phyloP scores from a whole-genome alignment of 768 basidiomycete species.

The Lyophyllum semitale region DNA sequence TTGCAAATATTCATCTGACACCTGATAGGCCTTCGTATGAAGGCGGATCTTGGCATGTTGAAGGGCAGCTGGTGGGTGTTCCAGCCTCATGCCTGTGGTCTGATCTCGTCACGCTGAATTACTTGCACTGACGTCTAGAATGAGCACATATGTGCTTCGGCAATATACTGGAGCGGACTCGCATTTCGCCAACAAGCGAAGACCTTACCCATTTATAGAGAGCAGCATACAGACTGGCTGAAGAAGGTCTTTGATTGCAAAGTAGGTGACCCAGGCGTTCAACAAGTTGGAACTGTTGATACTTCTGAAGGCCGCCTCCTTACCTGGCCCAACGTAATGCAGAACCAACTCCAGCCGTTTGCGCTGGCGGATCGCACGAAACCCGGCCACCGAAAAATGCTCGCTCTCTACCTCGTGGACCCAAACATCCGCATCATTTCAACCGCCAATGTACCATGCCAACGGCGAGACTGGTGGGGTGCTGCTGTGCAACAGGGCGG shows the following conservation, averaged over 20 bases:
- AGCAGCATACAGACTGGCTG: slow-evolving; percentile 13
- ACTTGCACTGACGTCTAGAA: slow-evolving; percentile 7
- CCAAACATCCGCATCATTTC: no score
- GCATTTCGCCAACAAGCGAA: slow-evolving; percentile 10
- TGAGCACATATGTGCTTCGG: slow-evolving; percentile 19
- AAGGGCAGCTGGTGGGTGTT: no score
- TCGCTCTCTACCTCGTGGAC: no score
- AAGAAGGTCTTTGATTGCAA: slow-evolving; percentile 1
- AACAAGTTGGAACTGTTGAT: slow-evolving; percentile 7
- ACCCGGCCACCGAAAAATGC: slow-evolving; percentile 12
- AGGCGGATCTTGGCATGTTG: no score
- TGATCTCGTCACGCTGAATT: no score
- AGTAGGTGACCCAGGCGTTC: not conserved
- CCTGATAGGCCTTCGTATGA: slow-evolving; percentile 12
- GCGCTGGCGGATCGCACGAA: slow-evolving; percentile 9
- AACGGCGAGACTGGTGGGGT: slow-evolving; percentile 9
- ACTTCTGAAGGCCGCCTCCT: slow-evolving; percentile 13
- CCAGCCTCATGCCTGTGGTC: not conserved
- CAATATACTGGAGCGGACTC: slow-evolving; percentile 14
- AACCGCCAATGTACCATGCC: slow-evolving; percentile 14
- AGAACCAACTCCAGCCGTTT: slow-evolving; percentile 12
- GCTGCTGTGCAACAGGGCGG: not conserved
- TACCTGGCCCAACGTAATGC: slow-evolving; percentile 14
- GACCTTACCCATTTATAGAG: not conserved
- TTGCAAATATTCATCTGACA: slow-evolving; percentile 17